Base-by-base conservation (phyloP, 768 basidiomycete genomes). In the Fistulinella prunicolor region DNA sequence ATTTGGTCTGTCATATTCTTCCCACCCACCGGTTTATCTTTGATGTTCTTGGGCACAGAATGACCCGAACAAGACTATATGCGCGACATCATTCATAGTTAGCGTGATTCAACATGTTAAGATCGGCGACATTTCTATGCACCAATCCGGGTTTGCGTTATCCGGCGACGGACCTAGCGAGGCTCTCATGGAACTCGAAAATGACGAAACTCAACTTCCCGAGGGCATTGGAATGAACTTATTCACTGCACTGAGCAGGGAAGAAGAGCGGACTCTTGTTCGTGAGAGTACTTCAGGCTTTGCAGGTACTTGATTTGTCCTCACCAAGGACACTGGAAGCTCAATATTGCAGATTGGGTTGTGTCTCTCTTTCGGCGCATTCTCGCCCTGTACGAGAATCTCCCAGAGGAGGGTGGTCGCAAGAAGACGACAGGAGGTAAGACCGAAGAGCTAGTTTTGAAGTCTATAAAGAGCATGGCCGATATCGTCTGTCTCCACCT, bases 321-420 rank as follows among this genome's bases (percentile, higher is more conserved):
- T 36, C 38, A 30, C 17, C 47, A n/a, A 12, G 35, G 20, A 19
- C 14, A 9, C 12, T 24, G 42, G 34, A 39, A 6, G 40, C 32
- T 54, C 24, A 59, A 26, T 9, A 28, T 38, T 50, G 12, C 50
- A 89, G 90, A 88, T 60, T 92, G 90, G 89, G 83, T 91, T 12
- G 78, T 77, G 0, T 81, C 85, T 19, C 78, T 92, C 24, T 84
- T 92, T 59, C 75, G 87, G 14, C 80, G 89, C 9, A 81, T 92
- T 43, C 73, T 92, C 44, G 80, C 88, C 1, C 70, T 97, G 17
- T 94, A 87, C 61, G 90, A 94, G 70, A 94, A 95, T 62, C 72
- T 98, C 5, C 94, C 94, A 0, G 95, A 98, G 64, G 94, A 95
- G 68, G 93, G 90, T 10, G 95, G 95, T 5, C 83, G 82, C 70